Base-by-base conservation (phyloP, 2,329 filamentous ascomycete genomes). In the Aspergillus sp. region DNA sequence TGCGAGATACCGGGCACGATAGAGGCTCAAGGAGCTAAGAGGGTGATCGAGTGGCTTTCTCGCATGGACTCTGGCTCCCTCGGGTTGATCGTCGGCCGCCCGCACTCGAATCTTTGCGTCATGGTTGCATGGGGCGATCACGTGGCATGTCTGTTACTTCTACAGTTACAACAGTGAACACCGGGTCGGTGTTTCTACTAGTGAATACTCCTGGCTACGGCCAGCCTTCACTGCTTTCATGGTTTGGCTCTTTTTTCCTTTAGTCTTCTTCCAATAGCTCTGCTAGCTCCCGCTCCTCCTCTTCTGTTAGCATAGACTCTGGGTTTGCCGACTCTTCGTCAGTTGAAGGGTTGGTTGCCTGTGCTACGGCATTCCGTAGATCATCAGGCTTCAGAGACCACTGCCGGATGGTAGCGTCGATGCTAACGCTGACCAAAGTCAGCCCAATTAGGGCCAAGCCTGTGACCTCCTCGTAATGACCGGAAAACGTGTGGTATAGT, bases 401-500 rank as follows among this genome's bases (percentile, higher is more conserved):
- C 55, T 83, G 86, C 66, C 95, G 85, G 40, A 98, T 82, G 0
- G 95, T 98, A 2, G 87, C 89, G 75, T 99, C 95, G 65, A 98
- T 96, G 63, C 90, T 87, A 55, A 95, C 90, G 71, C 92, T 97
- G 62, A 90, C 86, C 11, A 96, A 78, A 4, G 71, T 75, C 45
- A 73, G 73, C 2, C 73, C 77, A 19, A 92, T 72, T 50, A 96
- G 71, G 2, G 89, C 80, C 44, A 98, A 75, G 37, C 88, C 91
- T 1, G 91, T 97, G 14, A 99, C 88, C 74, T 98, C 95, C 69
- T 99, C 92, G 70, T 86, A 98, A 76, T 99, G 95, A 0, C 95
- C 95, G 39, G 85, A 83, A 60, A 93, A 87, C 7, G 84, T 83
- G 72, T 90, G 90, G 69, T 89, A 84, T 33, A 96, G 78, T 70